Evolutionary conservation across 1,139 yeast genomes (phyloP).

Genomic region (Scheffersomyces segobiensis): DNA sequence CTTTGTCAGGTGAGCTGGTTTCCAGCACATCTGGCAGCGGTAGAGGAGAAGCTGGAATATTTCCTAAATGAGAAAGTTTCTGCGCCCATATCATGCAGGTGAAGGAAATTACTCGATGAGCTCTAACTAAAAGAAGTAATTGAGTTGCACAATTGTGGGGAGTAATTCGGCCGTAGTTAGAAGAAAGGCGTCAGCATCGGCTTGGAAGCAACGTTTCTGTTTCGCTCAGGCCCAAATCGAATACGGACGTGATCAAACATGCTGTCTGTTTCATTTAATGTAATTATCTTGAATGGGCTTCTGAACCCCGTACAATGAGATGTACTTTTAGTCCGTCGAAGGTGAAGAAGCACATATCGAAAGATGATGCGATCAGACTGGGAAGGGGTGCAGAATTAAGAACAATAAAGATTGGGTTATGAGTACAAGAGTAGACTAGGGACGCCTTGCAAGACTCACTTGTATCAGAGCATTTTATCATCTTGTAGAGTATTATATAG

Average conservation of each 20-base stretch:
- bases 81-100: neutral
- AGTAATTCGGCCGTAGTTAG: neutral
- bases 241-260: neutral
- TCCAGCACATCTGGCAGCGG: neutral
- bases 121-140: neutral
- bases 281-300: neutral
- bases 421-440: neutral
- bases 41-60: neutral
- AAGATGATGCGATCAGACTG: neutral
- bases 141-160: neutral
- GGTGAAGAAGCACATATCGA: neutral
- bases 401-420: too few species aligned
- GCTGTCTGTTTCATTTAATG: too few species aligned
- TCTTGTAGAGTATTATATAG: neutral
- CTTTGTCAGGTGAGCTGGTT: neutral
- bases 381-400: neutral
- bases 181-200: neutral
- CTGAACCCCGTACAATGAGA: neutral
- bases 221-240: too few species aligned
- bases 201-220: neutral
- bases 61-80: neutral
- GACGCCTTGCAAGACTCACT: neutral
- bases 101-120: neutral
- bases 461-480: neutral
- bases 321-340: neutral